phyloP scores from a whole-genome alignment of 2,329 filamentous ascomycete genomes.

The Conoideocrella luteorostrata region DNA sequence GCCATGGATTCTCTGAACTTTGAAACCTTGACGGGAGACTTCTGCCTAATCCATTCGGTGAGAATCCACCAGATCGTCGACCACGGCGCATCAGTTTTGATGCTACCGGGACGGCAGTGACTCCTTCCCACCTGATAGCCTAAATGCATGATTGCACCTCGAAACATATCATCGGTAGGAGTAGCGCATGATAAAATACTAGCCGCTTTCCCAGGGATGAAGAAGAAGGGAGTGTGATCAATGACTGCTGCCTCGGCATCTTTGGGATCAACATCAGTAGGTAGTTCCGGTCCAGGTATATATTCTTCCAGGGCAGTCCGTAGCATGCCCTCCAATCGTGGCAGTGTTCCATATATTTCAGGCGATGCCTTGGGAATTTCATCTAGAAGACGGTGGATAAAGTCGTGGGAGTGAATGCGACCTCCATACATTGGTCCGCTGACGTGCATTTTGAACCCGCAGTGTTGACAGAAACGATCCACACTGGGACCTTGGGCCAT shows the following conservation, averaged over 20 bases:
- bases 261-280: conserved; percentile 32
- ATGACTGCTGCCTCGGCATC: conserved; percentile 52
- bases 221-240: conserved; percentile 80
- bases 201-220: conserved; percentile 68
- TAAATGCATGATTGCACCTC: conserved; percentile 72
- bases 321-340: conserved; percentile 86
- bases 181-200: conserved; percentile 74
- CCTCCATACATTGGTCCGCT: conserved; percentile 94
- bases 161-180: conserved; percentile 70
- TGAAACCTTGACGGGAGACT: conserved; percentile 67
- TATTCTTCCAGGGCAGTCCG: conserved; percentile 77
- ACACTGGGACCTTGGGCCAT: conserved; percentile 65
- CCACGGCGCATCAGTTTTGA: conserved; percentile 95
- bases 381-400: conserved; percentile 72
- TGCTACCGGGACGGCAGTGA: conserved; percentile 81
- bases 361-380: conserved; percentile 61
- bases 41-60: conserved; percentile 83
- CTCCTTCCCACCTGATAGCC: conserved; percentile 81
- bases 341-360: conserved; percentile 69
- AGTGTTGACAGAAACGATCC: conserved; percentile 69
- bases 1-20: conserved; percentile 64
- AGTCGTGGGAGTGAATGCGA: conserved; percentile 75
- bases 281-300: conserved; percentile 30
- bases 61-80: conserved; percentile 85
- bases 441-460: conserved; percentile 78